Base-by-base conservation (phyloP, 345 rosid genomes). In the Citrus maxima region DNA sequence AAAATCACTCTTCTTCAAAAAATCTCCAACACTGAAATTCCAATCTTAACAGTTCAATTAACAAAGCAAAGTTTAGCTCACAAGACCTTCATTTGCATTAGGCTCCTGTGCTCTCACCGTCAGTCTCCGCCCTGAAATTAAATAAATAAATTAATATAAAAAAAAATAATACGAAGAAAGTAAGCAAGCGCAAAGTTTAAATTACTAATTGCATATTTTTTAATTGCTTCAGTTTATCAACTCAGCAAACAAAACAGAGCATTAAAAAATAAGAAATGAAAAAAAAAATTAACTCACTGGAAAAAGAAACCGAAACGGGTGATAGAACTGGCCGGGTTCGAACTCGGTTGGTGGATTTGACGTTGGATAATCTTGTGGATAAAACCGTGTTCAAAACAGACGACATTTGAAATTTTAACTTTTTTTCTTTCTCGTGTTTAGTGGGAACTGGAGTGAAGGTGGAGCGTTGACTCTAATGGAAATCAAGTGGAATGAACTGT, bases 91-190 rank as follows among this genome's bases (percentile, higher is more conserved):
- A 72, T 96, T 84, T 1, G 94, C 82, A 75, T 93, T 95, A 9
- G 97, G 89, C 80, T 94, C 97, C 68, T 93, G 87, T 25, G 97
- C 98, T 88, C 92, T 90, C 70, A 93, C 86, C 6, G 89, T 85
- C 74, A 91, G 76, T 74, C 93, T 90, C 79, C 93, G 77, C 60
- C 92, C 99, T 96, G 85, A 10, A 80, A 54, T 16, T 54, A 8
- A 18, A 54, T 6, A 5, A 5, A 16, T 54, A 0, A 54, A 54
- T 54, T 4, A 12, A 46, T 46, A 13, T 1, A 12, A 46, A 1
- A 46, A 35, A 32, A 0, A 32, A 35, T 4, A 46, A 46, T 46
- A 46, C 51, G 18, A 46, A 46, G 18, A 54, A 18, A 19, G 22
- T 19, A 34, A 32, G 40, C 42, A 73, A 56, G 9, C 64, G 9